Base-by-base conservation (phyloP, 2,329 filamentous ascomycete species). In the Colletotrichum paranaense region DNA sequence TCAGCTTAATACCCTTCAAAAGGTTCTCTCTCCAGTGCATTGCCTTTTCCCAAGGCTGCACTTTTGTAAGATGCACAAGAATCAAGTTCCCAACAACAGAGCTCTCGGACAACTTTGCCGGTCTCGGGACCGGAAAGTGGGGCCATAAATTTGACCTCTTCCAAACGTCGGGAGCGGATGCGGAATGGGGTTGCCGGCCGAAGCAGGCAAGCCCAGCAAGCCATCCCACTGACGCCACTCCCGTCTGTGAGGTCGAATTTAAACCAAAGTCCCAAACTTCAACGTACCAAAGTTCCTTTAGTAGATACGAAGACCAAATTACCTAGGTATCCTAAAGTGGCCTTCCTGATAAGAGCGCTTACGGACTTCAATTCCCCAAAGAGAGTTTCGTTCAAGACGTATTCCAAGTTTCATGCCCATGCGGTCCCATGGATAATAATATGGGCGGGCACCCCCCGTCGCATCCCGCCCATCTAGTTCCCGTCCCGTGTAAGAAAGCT, bases 41-140 rank as follows among this genome's bases (percentile, higher is more conserved):
- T 49, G 42, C 16, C 42, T 49, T 11, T n/a, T 49, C 19, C 5
- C 19, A 11, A n/a, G 42, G 19, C 19, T 4, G 19, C 42, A 19
- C 6, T 4, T 49, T n/a, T n/a, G 19, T 3, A 19, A 49, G 42
- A n/a, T 49, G 42, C 4, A 49, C 42, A n/a, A n/a, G 19, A n/a
- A n/a, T 49, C 42, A 49, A 49, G 8, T 49, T 49, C 19, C 42
- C 42, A 49, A 8, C 42, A n/a, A 7, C 0, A 19, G 1, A 49
- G 59, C 59, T 38, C 38, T 30, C 60, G 53, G 67, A 19, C 35
- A 52, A 49, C 42, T 68, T 59, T 73, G 67, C 70, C 70, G 70
- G 70, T 57, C 53, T 73, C 70, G 70, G 70, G 66, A 73, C 70
- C 70, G 42, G 19, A 9, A 19, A n/a, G 16, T 49, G 42, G 42